Evolutionary conservation across 306 rosid genomes (phyloP).

Genomic region (Medicago arabica): DNA sequence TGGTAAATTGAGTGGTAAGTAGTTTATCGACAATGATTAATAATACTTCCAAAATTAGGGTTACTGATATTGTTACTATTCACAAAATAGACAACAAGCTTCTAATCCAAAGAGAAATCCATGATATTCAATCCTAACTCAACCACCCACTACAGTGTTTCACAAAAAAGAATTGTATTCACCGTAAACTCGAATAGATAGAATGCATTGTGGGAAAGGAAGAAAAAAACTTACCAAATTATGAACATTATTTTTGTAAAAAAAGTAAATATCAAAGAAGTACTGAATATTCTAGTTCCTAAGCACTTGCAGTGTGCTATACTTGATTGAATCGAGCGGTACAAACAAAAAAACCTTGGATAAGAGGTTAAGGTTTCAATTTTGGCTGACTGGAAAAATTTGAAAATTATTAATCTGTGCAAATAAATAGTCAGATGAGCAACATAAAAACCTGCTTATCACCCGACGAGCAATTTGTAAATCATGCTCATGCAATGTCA

Average conservation of each 20-base stretch:
- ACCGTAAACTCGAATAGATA: not conserved
- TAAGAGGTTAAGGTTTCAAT: not conserved
- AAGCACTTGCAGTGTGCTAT: not conserved
- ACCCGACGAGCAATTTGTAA: slow-evolving; percentile 33
- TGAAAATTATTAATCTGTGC: slow-evolving; percentile 46
- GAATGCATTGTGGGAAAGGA: not conserved
- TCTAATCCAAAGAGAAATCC: too few species aligned
- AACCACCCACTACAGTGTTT: too few species aligned
- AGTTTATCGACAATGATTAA: too few species aligned
- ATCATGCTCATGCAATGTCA: slow-evolving; percentile 18
- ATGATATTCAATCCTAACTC: too few species aligned
- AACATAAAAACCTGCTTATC: slow-evolving; percentile 59
- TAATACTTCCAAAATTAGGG: too few species aligned
- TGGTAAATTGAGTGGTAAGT: too few species aligned
- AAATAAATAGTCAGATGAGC: slow-evolving; percentile 61
- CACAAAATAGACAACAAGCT: too few species aligned
- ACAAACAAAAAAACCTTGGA: slow-evolving; percentile 1
- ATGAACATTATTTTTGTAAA: not conserved
- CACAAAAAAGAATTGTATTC: too few species aligned
- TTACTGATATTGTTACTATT: too few species aligned
- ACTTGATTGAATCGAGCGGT: not conserved
- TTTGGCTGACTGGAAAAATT: slow-evolving; percentile 24
- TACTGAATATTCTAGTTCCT: not conserved
- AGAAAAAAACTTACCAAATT: not conserved
- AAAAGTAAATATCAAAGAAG: not conserved